Conservation (phyloP, 495 filamentous ascomycete genomes). For the Neurospora sublineolata region DNA sequence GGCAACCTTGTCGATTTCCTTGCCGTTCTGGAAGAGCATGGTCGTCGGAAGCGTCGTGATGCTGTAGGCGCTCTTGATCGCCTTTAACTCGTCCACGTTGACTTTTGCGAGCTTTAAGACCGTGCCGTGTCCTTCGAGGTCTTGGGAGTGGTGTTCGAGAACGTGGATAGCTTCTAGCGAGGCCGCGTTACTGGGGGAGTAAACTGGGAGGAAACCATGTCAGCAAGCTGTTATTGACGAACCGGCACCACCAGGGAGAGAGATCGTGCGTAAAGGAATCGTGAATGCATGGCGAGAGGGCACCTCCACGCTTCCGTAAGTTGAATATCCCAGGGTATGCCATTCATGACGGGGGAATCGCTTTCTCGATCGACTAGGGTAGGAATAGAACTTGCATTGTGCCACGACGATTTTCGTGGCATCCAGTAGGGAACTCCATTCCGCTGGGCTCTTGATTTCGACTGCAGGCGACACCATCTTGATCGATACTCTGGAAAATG, state of each 20-base stretch:
- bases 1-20: slow-evolving; percentile 50
- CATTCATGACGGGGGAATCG: slow-evolving; percentile 10
- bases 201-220: slow-evolving; percentile 45
- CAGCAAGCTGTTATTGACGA: slow-evolving; percentile 2
- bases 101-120: slow-evolving; percentile 77
- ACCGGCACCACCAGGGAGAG: background rate
- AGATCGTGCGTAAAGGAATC: background rate
- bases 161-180: slow-evolving; percentile 77
- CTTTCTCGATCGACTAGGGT: background rate
- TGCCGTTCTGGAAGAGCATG: slow-evolving; percentile 72
- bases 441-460: slow-evolving; percentile 27
- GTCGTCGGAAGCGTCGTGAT: slow-evolving; percentile 79
- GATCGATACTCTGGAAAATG: background rate
- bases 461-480: background rate
- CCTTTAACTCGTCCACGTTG: slow-evolving; percentile 65
- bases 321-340: background rate
- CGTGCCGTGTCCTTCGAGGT: slow-evolving; percentile 55
- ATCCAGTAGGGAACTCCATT: slow-evolving; percentile 58
- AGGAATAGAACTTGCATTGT: slow-evolving; percentile 56
- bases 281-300: background rate
- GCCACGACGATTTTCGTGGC: slow-evolving; percentile 64
- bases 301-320: background rate
- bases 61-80: slow-evolving; percentile 57
- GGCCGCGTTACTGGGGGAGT: slow-evolving; percentile 76
- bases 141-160: slow-evolving; percentile 64